Base-by-base conservation (phyloP, 805 yeast genomes). In the Pichia phayaonensis region DNA sequence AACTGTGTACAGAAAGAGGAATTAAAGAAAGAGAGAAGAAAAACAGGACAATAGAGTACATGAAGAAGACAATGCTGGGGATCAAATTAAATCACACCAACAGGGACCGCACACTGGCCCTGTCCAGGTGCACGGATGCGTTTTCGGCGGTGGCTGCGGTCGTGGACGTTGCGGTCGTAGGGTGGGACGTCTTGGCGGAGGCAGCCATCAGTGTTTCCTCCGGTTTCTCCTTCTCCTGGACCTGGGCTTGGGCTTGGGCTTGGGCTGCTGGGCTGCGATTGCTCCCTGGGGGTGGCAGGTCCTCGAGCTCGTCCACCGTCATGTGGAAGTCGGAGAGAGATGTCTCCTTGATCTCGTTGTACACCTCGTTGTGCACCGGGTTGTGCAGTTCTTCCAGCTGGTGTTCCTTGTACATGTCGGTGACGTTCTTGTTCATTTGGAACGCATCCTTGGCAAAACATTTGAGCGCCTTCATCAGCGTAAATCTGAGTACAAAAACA, bases 381-480 rank as follows among this genome's bases (percentile, higher is more conserved):
- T 41, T 41, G 22, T 24, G 18, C 6, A 41, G 27, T 41, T 41
- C 43, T n/a, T 41, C 43, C 12, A 41, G 42, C 20, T 41, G 56
- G 54, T 16, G 50, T 58, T 10, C 60, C 45, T 56, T 61, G 51
- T 63, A 61, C 65, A 61, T 63, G 26, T 47, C 46, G 11, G 51
- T 49, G n/a, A 65, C 58, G 27, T 61, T 55, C 40, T 58, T 52
- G 41, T 56, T 58, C 47, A 64, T 41, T 40, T 55, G 50, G 46
- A 59, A 57, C 3, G 61, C 57, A 46, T 64, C 68, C 34, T 52
- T 56, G 16, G 57, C 54, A 29, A 63, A 54, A 1, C 53, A 22
- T 44, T 44, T 59, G 13, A 63, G 51, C 10, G 57, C 6, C 7
- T 34, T 46, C 12, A 54, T 52, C 16, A 50, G n/a, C 6, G 47